Percentiles rank a stretch among this genome's conserved stretches.
These are phyloP conservation scores for Blastobotrys peoriensis DNA, from an alignment of 805 yeast genomes.

Conservation along the genomic window DNA sequence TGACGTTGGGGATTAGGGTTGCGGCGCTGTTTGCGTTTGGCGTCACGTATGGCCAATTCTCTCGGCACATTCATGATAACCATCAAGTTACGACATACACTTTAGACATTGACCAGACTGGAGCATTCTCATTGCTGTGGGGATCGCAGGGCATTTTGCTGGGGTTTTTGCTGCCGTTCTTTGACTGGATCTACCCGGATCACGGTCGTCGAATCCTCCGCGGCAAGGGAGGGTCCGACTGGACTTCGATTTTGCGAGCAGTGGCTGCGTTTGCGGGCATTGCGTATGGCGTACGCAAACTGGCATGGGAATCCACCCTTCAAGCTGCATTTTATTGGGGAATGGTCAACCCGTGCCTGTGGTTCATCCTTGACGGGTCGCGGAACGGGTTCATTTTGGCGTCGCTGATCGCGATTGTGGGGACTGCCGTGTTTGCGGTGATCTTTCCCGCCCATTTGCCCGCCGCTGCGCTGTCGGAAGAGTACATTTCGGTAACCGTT, in stretches of 20 bases:
- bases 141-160: slow-evolving; percentile 26
- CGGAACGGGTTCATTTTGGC: slow-evolving; percentile 32
- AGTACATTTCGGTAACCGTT: slow-evolving; percentile 23
- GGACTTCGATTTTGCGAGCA: slow-evolving; percentile 34
- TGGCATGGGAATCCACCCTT: slow-evolving; percentile 31
- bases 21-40: slow-evolving; percentile 24
- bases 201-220: slow-evolving; percentile 5
- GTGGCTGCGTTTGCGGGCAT: slow-evolving; percentile 36
- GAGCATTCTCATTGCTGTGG: slow-evolving; percentile 22
- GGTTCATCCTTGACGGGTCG: slow-evolving; percentile 35
- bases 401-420: slow-evolving; percentile 27
- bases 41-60: slow-evolving; percentile 27
- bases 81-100: slow-evolving; percentile 23
- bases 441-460: slow-evolving; percentile 21
- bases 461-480: slow-evolving; percentile 17
- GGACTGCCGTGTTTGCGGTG: slow-evolving; percentile 25
- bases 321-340: slow-evolving; percentile 34
- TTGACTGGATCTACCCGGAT: slow-evolving; percentile 23
- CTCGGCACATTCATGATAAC: slow-evolving; percentile 26
- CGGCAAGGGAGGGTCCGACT: slow-evolving; percentile 25
- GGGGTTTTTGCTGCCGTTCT: slow-evolving; percentile 26
- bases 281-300: slow-evolving; percentile 33
- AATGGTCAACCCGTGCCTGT: slow-evolving; percentile 34
- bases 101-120: slow-evolving; percentile 20
- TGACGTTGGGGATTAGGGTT: slow-evolving; percentile 15